Percentiles rank a stretch among this genome's conserved stretches.
Evolutionary conservation across 148 eudicot genomes (phyloP).

Genomic region (Amaranthus cruentus): DNA sequence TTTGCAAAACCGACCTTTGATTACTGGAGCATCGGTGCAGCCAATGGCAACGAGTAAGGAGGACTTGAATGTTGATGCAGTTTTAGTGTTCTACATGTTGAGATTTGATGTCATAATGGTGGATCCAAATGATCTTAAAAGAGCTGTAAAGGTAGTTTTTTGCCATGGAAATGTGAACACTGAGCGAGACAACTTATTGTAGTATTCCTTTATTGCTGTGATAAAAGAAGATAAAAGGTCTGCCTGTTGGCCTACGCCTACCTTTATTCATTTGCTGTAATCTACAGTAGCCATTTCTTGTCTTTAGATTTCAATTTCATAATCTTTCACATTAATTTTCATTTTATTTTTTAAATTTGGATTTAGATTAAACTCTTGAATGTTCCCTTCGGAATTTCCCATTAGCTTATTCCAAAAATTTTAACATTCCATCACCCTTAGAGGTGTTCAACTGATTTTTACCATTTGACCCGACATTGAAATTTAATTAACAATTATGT

Average conservation of each 20-base stretch:
- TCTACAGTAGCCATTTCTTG: not conserved
- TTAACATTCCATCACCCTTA: too few species aligned
- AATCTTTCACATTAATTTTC: too few species aligned
- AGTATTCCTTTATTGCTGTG: not conserved
- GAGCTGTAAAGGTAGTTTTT: slow-evolving; percentile 5
- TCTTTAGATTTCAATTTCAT: too few species aligned
- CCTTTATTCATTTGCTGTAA: slow-evolving; percentile 1
- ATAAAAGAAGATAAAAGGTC: not conserved
- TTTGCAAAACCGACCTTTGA: slow-evolving; percentile 5
- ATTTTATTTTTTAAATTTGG: too few species aligned
- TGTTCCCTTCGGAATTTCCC: too few species aligned
- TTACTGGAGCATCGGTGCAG: not conserved
- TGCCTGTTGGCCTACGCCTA: not conserved
- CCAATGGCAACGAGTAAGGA: not conserved
- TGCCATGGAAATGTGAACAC: not conserved
- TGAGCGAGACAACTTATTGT: not conserved
- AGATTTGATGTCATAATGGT: not conserved
- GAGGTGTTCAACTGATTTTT: too few species aligned
- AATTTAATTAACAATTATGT: too few species aligned
- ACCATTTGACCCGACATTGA: too few species aligned
- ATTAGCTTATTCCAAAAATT: too few species aligned
- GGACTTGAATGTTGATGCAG: not conserved
- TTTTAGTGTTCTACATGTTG: not conserved
- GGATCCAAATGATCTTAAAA: not conserved
- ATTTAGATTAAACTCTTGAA: too few species aligned